Percentiles rank a stretch among this genome's conserved stretches.
phyloP scores from a whole-genome alignment of 345 rosid species.

The Eucalyptus cloeziana region DNA sequence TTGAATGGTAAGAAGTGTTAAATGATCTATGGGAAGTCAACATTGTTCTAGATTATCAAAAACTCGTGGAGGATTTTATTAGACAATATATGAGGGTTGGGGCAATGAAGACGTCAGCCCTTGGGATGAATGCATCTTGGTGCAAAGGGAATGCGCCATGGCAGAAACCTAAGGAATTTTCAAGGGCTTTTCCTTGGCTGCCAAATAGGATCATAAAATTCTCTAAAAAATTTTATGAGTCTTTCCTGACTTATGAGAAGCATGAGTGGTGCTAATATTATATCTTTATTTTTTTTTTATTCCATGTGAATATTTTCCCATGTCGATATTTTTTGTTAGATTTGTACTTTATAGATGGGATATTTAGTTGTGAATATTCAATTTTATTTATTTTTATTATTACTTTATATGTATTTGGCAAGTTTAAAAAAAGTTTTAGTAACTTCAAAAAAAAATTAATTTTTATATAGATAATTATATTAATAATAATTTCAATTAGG shows the following conservation, averaged over 20 bases:
- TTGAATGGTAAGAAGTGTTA: fast-evolving
- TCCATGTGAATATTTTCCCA: no score
- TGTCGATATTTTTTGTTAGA: no score
- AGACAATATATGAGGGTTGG: fast-evolving
- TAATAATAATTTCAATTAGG: no score
- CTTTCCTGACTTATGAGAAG: background rate
- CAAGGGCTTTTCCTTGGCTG: background rate
- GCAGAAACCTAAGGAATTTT: background rate
- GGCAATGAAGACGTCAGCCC: background rate
- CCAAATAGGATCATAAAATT: background rate
- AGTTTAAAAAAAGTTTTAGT: fast-evolving
- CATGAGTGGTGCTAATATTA: no score
- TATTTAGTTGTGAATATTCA: no score
- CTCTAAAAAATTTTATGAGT: background rate
- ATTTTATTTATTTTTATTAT: no score
- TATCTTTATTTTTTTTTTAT: no score
- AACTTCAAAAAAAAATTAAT: no score
- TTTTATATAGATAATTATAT: no score
- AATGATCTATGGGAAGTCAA: background rate
- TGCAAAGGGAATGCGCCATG: background rate
- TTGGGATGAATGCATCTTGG: background rate
- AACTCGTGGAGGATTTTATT: background rate
- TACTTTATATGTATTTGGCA: no score
- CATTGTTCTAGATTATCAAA: fast-evolving
- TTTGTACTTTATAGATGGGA: no score